Conservation (phyloP, 73 alveolate genomes). For the Paramecium caudatum region DNA sequence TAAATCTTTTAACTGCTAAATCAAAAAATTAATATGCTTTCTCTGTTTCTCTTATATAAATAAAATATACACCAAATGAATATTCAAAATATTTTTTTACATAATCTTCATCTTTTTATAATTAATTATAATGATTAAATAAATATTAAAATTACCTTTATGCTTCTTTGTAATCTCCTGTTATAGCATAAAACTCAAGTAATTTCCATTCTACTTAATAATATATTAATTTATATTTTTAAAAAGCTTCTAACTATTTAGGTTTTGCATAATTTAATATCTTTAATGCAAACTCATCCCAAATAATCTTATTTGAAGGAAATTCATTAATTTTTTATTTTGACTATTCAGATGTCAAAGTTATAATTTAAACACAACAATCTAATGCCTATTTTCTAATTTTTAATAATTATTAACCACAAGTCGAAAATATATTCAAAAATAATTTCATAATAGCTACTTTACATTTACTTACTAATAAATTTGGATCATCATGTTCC, state of each 20-base stretch:
- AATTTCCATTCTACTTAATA: constrained; percentile 42
- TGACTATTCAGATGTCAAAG: neutral
- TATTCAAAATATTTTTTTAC: constrained; percentile 20
- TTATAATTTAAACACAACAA: neutral
- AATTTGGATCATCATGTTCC: constrained; percentile 11
- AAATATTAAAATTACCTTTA: neutral
- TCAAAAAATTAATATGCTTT: constrained; percentile 13
- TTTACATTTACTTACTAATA: neutral
- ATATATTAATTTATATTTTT: constrained; percentile 50
- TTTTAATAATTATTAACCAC: neutral
- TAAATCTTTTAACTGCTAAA: constrained; percentile 42
- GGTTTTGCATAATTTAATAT: constrained; percentile 52
- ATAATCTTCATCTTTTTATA: neutral
- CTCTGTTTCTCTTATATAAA: neutral
- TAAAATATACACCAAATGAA: neutral
- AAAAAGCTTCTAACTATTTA: constrained; percentile 28
- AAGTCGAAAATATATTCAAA: neutral
- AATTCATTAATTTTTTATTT: constrained; percentile 24
- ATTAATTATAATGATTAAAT: constrained; percentile 35
- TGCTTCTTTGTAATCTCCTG: constrained; percentile 34
- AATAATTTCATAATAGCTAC: constrained; percentile 15
- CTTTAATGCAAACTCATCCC: constrained; percentile 28
- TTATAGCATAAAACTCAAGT: constrained; percentile 1
- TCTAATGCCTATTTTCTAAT: neutral
- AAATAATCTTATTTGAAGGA: constrained; percentile 3